A percentile compares a stretch with the other conserved stretches of the same genome.
Conservation (phyloP, 306 rosid genomes). For the Prunus armeniaca region DNA sequence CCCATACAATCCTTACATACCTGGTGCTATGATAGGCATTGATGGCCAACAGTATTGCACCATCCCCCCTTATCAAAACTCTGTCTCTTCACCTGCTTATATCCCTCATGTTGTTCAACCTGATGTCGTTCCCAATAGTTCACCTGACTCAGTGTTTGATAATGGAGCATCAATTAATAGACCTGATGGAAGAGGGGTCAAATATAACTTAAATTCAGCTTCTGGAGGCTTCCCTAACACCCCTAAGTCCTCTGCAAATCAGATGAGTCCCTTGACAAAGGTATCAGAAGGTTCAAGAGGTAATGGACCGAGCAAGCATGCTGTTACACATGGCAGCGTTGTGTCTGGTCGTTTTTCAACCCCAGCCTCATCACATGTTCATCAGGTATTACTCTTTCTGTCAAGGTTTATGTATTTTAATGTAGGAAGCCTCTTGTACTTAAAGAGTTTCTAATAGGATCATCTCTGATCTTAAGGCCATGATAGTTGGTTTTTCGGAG, state of each 20-base stretch:
- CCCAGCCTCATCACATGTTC: slow-evolving; percentile 46
- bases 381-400: slow-evolving; percentile 49
- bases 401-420: neutral
- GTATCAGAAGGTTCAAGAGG: slow-evolving; percentile 64
- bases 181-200: slow-evolving; percentile 64
- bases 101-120: slow-evolving; percentile 64
- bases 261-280: slow-evolving; percentile 56
- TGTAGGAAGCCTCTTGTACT: neutral
- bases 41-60: slow-evolving; percentile 73
- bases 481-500: neutral
- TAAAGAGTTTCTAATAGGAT: neutral
- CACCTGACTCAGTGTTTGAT: slow-evolving; percentile 51
- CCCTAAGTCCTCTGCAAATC: slow-evolving; percentile 47
- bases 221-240: slow-evolving; percentile 59
- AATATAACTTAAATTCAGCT: slow-evolving; percentile 54
- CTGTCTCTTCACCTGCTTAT: slow-evolving; percentile 65
- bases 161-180: slow-evolving; percentile 51
- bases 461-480: neutral
- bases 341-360: slow-evolving; percentile 54
- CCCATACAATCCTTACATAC: slow-evolving; percentile 96
- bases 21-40: slow-evolving; percentile 83
- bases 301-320: slow-evolving; percentile 57
- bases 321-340: slow-evolving; percentile 42
- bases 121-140: slow-evolving; percentile 50
- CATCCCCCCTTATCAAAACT: slow-evolving; percentile 59